Base-by-base conservation (phyloP, 495 filamentous ascomycete species). In the Podospora bellae-mahoneyi region DNA sequence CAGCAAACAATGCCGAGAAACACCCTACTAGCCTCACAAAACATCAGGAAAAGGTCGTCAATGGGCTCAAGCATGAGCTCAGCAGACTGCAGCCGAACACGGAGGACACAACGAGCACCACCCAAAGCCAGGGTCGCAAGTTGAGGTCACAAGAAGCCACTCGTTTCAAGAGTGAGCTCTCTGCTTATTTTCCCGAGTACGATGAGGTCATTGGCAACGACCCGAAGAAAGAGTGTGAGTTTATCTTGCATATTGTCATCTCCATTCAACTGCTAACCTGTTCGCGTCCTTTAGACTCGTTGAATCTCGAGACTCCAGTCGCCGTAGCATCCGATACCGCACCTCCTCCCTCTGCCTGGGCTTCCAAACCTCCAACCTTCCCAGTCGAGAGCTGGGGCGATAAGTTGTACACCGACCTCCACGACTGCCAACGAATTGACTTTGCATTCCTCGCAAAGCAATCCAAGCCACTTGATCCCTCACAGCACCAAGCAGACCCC, bases 181-280 rank as follows among this genome's bases (percentile, higher is more conserved):
- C 92, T 9, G 83, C 87, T 34, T 97, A 95, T 77, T 96, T 97
- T 72, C 88, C 91, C 57, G 92, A 94, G 68, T 97, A 94, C 78
- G 93, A 97, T 75, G 90, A 95, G 71, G 85, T 96, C 65, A 90
- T 97, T 75, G 92, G 90, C 67, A 89, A 93, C 70, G 89, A 92
- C 70, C 86, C 87, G 5, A 87, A 90, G 66, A 89, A 93, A 75
- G 81, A 87, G 66, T 91, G 92, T 96, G 84, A 71, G 86, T 81
- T 30, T 32, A 62, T 5, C 10, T 26, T 48, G 26, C 34, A 10
- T 59, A 56, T 48, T 39, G 66, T 76, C 76, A n/a, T 78, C 80
- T 62, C 79, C 82, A 64, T 76, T 48, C 28, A 26, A 28, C 0
- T 83, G 57, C 70, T 83, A 60, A 79, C 66, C 44, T 55, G 15